Percentiles rank a stretch among this genome's conserved stretches.
phyloP scores from a whole-genome alignment of 2,329 filamentous ascomycete genomes.

The Microcyclospora tardicrescens region DNA sequence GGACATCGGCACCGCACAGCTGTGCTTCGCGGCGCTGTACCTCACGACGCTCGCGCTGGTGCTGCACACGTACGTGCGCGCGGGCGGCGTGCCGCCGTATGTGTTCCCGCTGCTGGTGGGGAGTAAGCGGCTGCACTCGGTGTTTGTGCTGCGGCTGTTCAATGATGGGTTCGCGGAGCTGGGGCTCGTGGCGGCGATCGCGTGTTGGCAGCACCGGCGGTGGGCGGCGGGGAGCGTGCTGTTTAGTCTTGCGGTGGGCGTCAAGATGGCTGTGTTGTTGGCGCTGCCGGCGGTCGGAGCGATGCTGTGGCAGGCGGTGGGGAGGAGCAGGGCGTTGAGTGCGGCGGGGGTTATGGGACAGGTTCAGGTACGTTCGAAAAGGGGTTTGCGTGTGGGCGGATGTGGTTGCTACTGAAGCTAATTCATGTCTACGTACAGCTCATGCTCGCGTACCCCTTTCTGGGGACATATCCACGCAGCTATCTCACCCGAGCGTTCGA shows the following conservation, averaged over 20 bases:
- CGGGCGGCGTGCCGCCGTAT: constrained; percentile 70
- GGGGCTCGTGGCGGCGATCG: constrained; percentile 73
- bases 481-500: constrained; percentile 83
- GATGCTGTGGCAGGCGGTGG: constrained; percentile 60
- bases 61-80: constrained; percentile 63
- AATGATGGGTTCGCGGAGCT: constrained; percentile 86
- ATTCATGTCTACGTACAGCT: constrained; percentile 26
- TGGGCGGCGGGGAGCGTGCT: constrained; percentile 62
- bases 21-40: constrained; percentile 70
- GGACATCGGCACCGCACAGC: constrained; percentile 69
- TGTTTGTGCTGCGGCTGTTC: constrained; percentile 85
- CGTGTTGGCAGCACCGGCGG: constrained; percentile 56
- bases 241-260: constrained; percentile 70
- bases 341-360: constrained; percentile 61
- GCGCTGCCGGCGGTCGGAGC: constrained; percentile 68
- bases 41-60: constrained; percentile 62
- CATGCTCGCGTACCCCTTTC: constrained; percentile 53
- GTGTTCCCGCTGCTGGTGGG: constrained; percentile 73
- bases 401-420: neutral
- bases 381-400: neutral
- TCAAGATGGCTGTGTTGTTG: constrained; percentile 88
- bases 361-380: constrained; percentile 52
- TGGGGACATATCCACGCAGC: constrained; percentile 48
- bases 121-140: constrained; percentile 85
- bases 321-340: constrained; percentile 51